A percentile compares a stretch with the other conserved stretches of the same genome.
phyloP scores from a whole-genome alignment of 225 moss, liverwort and hornwort species.

The Pleurozium schreberi region DNA sequence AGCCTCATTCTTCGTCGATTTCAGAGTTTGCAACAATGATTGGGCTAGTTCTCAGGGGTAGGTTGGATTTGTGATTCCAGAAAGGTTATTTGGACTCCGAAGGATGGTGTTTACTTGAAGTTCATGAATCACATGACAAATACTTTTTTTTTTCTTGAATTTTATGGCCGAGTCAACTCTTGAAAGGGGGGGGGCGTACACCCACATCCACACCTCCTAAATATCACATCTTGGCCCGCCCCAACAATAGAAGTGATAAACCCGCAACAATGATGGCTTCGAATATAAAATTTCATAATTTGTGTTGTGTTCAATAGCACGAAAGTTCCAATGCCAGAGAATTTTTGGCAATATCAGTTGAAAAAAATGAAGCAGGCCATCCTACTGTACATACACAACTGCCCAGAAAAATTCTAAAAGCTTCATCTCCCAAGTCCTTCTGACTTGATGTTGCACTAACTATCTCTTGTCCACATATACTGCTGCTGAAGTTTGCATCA shows the following conservation, averaged over 20 bases:
- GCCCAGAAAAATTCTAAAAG: not conserved
- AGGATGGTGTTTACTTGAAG: not conserved
- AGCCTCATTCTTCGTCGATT: conserved; percentile 93
- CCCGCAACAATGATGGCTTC: not conserved
- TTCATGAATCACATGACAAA: not conserved
- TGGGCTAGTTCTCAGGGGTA: not conserved
- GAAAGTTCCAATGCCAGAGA: not conserved
- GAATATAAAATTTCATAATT: not conserved
- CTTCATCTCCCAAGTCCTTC: not conserved
- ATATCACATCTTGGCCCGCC: not conserved
- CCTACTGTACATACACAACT: conserved; percentile 12
- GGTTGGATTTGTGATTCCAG: not conserved
- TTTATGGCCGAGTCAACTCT: not conserved
- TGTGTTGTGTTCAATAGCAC: not conserved
- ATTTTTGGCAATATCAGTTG: not conserved
- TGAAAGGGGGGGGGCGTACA: not conserved
- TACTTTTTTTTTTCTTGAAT: not conserved
- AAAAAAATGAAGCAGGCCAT: conserved; percentile 3
- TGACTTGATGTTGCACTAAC: not conserved
- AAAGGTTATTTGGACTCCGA: not conserved
- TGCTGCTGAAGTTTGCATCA: not conserved
- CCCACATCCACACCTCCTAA: not conserved
- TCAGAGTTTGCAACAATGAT: conserved; percentile 71
- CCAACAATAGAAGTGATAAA: not conserved
- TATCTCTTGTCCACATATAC: not conserved